A percentile compares a stretch with the other conserved stretches of the same genome.
Conservation (phyloP, 1,139 yeast genomes). For the Magnusiomyces sp. region DNA sequence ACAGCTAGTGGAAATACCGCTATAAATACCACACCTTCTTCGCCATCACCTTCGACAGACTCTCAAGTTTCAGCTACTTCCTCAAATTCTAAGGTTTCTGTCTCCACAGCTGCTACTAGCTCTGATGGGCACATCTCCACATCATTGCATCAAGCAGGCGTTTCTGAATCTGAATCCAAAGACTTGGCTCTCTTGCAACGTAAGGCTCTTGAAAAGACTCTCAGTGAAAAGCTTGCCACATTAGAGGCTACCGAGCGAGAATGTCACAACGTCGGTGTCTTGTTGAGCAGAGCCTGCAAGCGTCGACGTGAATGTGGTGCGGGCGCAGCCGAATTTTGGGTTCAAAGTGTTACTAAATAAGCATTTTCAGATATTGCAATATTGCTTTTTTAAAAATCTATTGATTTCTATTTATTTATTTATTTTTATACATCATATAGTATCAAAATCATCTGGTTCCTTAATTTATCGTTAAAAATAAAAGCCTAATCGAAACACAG, state of each 20-base stretch:
- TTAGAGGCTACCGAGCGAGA: background rate
- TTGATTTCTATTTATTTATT: background rate
- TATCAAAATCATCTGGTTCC: too few species aligned
- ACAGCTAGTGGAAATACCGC: background rate
- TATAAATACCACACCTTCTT: background rate
- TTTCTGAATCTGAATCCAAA: too few species aligned
- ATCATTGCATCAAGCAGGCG: too few species aligned
- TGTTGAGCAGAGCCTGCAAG: slow-evolving; percentile 3
- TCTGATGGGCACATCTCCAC: too few species aligned
- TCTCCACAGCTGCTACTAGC: too few species aligned
- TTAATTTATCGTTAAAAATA: too few species aligned
- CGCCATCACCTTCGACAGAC: background rate
- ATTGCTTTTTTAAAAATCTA: background rate
- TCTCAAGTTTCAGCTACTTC: too few species aligned
- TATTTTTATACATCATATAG: too few species aligned
- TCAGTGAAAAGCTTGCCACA: background rate
- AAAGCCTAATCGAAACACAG: too few species aligned
- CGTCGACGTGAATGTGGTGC: background rate
- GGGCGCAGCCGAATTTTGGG: slow-evolving; percentile 2
- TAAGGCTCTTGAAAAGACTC: slow-evolving; percentile 2
- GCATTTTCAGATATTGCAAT: background rate
- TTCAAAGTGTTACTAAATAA: background rate
- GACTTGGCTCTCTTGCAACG: background rate
- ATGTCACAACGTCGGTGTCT: slow-evolving; percentile 2
- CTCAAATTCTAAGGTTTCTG: too few species aligned